These are phyloP conservation scores for Xylariaceae sp. DNA, from an alignment of 2,329 filamentous ascomycete species.

Conservation along the genomic window DNA sequence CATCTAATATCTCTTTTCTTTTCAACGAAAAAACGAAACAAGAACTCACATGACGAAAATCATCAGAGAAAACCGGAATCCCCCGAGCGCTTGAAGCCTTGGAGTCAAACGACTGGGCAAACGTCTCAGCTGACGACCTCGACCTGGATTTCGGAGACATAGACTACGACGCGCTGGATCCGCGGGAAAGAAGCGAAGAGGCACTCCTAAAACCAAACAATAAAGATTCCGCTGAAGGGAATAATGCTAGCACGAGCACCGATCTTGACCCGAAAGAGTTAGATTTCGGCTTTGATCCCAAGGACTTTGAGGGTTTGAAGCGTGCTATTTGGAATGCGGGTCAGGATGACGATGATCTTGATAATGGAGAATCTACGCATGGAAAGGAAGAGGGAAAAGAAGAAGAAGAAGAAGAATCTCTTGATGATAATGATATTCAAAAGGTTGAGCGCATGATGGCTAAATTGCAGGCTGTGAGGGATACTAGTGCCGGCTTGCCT, in stretches of 20 bases:
- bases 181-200: constrained; percentile 24
- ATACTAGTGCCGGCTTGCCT: constrained; percentile 53
- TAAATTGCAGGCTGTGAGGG: constrained; percentile 56
- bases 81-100: constrained; percentile 55
- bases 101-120: constrained; percentile 60
- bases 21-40: neutral
- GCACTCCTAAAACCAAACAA: constrained; percentile 8
- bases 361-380: constrained; percentile 12
- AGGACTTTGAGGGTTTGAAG: constrained; percentile 48
- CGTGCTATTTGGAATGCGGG: constrained; percentile 45
- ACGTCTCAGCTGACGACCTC: constrained; percentile 29
- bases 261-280: constrained; percentile 42
- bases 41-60: neutral
- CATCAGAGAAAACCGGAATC: constrained; percentile 52
- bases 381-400: constrained; percentile 19
- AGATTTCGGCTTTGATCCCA: constrained; percentile 47
- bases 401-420: constrained; percentile 31
- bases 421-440: constrained; percentile 48
- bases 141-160: constrained; percentile 33
- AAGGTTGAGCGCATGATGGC: constrained; percentile 59
- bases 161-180: constrained; percentile 26
- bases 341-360: constrained; percentile 19
- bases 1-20: too few species aligned
- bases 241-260: neutral
- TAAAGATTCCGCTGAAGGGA: constrained; percentile 22